Base-by-base conservation (phyloP, 306 rosid genomes). In the Prunus mume region DNA sequence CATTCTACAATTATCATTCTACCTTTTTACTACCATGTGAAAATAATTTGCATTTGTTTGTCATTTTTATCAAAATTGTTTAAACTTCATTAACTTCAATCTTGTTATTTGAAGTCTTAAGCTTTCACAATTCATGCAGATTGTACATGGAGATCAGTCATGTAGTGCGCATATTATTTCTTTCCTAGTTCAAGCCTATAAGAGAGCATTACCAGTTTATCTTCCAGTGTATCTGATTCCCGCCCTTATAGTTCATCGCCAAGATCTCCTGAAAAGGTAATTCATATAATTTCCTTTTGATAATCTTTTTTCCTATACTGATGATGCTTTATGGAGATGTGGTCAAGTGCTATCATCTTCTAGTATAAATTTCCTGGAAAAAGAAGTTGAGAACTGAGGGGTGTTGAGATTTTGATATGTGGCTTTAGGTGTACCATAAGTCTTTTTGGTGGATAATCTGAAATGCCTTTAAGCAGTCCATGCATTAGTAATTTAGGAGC, bases 211-310 rank as follows among this genome's bases (percentile, higher is more conserved):
- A 78, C 97, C 98, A 12, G 99, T 96, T 76, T 96, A 96, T 80
- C 93, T 96, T 69, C 99, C 98, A 5, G 98, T 96, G 30, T 92
- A 96, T 86, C 84, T 96, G 76, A 85, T 92, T 82, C 98, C 99
- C 24, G 99, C 99, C 30, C 89, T 96, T 66, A 85, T 96, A 77
- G 99, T 92, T 83, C 99, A 91, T 72, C 91, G 97, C 74, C 85
- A 92, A 80, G 97, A 86, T 75, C 91, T 96, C 80, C 54, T 83
- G 80, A 84, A 91, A 86, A 92, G 96, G 99, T 96, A 68, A 87
- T 77, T 58, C 69, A 68, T 73, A 72, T 45, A 72, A 25, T 77
- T 68, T 55, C 0, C 65, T 50, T 75, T 13, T 46, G 17, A 66
- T 73, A 57, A 75, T 60, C 9, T 22, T 28, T 30, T 61, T 69